Evolutionary conservation across 1,284 basidiomycete species (phyloP), one percentile per base, ranked within the genome.

Genomic region (Kalmanozyma brasiliensis): DNA sequence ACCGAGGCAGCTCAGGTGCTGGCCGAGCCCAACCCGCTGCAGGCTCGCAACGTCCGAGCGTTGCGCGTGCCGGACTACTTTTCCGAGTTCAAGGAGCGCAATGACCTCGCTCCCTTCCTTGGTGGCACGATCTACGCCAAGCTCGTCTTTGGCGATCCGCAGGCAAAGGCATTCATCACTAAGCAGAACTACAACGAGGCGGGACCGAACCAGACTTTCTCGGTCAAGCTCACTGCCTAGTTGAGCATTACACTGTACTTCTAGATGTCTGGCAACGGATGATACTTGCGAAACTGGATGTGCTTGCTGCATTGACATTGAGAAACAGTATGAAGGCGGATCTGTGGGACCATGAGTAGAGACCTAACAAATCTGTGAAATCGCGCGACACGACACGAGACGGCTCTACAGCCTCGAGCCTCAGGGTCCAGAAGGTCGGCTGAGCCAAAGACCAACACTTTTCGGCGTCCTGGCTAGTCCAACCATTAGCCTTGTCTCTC

Each of bases 121-220:
- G 80, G 80, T 20, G 79, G 66, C 10, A 81, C 77, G 4, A 81
- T 82, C 59, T 79, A 76, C 43, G 79, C 76, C 44, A 82, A 81
- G 71, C 62, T 80, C 30, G 69, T 77, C 32, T 80, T 81, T 49
- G 65, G 65, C 19, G 78, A 81, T 44, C 64, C 74, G 17, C 65
- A 70, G 19, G 78, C 71, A 13, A 67, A 73, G 32, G 72, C 69
- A 24, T 76, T 72, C 45, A 73, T 80, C 52, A 76, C 78, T 14
- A 81, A 81, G 63, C 68, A 69, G 53, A 66, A 69, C 49, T 80
- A 80, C 70, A 80, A 80, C 56, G 79, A 81, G 26, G 63, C 61
- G 0, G 78, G 79, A 3, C 79, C 79, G 1, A 67, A 55, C n/a
- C 62, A 59, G 46, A 46, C 62, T 4, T 71, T 65, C 29, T 44